phyloP scores from a whole-genome alignment of 163 green algal species.

The Scenedesmus sp. region DNA sequence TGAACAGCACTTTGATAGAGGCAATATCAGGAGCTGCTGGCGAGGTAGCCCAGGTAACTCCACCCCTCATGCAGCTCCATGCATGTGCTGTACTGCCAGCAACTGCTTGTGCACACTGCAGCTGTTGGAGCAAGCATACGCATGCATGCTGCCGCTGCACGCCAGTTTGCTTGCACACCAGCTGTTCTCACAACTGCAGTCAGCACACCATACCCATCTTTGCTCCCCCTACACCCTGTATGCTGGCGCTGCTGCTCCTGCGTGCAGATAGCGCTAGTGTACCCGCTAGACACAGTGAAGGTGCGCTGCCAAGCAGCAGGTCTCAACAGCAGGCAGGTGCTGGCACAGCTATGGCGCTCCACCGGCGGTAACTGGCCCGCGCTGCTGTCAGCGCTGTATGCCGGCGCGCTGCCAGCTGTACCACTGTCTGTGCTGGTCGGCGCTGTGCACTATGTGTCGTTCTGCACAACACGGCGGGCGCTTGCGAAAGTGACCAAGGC shows the following conservation, averaged over 20 bases:
- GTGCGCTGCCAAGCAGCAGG: slow-evolving; percentile 50
- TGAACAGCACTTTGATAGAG: slow-evolving; percentile 44
- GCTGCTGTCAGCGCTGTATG: slow-evolving; percentile 20
- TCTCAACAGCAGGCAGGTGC: not conserved
- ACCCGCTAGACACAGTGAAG: slow-evolving; percentile 49
- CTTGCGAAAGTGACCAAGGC: not conserved
- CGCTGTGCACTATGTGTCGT: slow-evolving; percentile 38
- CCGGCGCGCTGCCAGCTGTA: slow-evolving; percentile 22
- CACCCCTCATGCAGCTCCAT: not conserved
- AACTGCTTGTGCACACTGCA: not conserved
- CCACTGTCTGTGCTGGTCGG: slow-evolving; percentile 47
- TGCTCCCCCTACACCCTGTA: not conserved
- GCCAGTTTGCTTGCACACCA: not conserved
- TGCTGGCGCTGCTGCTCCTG: not conserved
- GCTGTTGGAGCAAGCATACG: not conserved
- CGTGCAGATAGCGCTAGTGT: slow-evolving; percentile 42
- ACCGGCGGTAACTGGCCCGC: not conserved
- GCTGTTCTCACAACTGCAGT: not conserved
- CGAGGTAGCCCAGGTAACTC: slow-evolving; percentile 34
- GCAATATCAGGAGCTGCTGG: slow-evolving; percentile 33
- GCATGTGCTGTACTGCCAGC: not conserved
- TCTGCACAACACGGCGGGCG: slow-evolving; percentile 11
- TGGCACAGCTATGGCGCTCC: not conserved
- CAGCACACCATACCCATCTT: not conserved
- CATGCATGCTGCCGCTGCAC: not conserved